phyloP scores from a whole-genome alignment of 2,329 filamentous ascomycete genomes.

The Stagonosporopsis cucurbitacearum region DNA sequence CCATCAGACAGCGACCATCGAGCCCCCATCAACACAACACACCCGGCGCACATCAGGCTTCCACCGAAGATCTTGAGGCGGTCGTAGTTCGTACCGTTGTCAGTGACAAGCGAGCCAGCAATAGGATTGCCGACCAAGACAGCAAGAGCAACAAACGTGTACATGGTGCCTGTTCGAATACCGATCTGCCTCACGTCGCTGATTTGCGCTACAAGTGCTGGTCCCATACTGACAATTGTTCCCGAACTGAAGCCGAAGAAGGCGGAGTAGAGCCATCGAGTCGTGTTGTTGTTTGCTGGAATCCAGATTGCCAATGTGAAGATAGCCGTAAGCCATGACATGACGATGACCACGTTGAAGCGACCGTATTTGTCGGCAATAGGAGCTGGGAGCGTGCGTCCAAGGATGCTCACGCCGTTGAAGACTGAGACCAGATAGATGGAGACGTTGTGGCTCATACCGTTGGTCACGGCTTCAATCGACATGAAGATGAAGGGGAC shows the following conservation, averaged over 20 bases:
- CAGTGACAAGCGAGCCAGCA: background rate
- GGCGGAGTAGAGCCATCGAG: slow-evolving; percentile 42
- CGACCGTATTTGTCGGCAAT: slow-evolving; percentile 58
- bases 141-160: slow-evolving; percentile 52
- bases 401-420: slow-evolving; percentile 51
- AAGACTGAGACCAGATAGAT: background rate
- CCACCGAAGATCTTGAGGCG: background rate
- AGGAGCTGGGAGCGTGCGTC: slow-evolving; percentile 60
- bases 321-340: slow-evolving; percentile 55
- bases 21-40: no score
- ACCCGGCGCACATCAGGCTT: no score
- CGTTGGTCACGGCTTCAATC: background rate
- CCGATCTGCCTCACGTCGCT: slow-evolving; percentile 72
- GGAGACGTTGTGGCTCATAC: background rate
- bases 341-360: slow-evolving; percentile 58
- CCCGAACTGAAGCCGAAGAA: slow-evolving; percentile 68
- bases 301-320: slow-evolving; percentile 50
- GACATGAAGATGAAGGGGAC: background rate
- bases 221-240: slow-evolving; percentile 66
- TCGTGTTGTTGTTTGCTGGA: slow-evolving; percentile 50
- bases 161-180: slow-evolving; percentile 66
- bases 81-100: background rate
- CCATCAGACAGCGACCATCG: no score
- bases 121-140: slow-evolving; percentile 16
- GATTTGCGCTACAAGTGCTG: slow-evolving; percentile 71